phyloP scores from a whole-genome alignment of 371 early-diverging fungal genomes.

The Mucor velutinosus region DNA sequence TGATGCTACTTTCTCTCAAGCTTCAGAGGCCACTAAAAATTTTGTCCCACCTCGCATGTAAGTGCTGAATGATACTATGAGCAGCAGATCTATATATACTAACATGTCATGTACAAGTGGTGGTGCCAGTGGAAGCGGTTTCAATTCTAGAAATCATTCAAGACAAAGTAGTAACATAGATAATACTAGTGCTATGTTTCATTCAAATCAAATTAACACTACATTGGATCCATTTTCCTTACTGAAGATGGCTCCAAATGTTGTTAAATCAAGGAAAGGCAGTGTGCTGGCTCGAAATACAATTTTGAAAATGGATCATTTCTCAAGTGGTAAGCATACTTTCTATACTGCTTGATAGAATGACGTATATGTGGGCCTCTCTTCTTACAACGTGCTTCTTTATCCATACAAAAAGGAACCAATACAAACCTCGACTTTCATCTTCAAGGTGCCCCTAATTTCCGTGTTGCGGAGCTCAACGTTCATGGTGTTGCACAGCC shows the following conservation, averaged over 20 bases:
- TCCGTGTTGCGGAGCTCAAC: slow-evolving; percentile 64
- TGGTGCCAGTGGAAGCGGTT: slow-evolving; percentile 8
- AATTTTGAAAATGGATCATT: slow-evolving; percentile 73
- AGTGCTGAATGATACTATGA: not conserved
- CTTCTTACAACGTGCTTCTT: not conserved
- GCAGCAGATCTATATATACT: not conserved
- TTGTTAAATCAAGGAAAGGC: slow-evolving; percentile 54
- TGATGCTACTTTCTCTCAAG: slow-evolving; percentile 10
- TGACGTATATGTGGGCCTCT: not conserved
- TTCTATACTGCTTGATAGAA: not conserved
- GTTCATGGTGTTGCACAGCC: slow-evolving; percentile 77
- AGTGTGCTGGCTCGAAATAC: slow-evolving; percentile 62
- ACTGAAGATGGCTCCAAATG: slow-evolving; percentile 36
- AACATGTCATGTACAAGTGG: not conserved
- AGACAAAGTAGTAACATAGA: slow-evolving; percentile 18
- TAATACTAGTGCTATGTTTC: not conserved
- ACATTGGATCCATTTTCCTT: slow-evolving; percentile 25
- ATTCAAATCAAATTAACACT: slow-evolving; percentile 3
- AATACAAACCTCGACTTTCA: slow-evolving; percentile 65
- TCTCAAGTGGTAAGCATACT: slow-evolving; percentile 49
- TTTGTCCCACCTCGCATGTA: slow-evolving; percentile 36
- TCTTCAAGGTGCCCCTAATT: slow-evolving; percentile 75
- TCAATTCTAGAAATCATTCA: slow-evolving; percentile 14
- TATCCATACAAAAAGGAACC: slow-evolving; percentile 34
- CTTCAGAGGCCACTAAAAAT: slow-evolving; percentile 5